phyloP scores from a whole-genome alignment of 345 rosid genomes.

The Eutrema heterophyllum region DNA sequence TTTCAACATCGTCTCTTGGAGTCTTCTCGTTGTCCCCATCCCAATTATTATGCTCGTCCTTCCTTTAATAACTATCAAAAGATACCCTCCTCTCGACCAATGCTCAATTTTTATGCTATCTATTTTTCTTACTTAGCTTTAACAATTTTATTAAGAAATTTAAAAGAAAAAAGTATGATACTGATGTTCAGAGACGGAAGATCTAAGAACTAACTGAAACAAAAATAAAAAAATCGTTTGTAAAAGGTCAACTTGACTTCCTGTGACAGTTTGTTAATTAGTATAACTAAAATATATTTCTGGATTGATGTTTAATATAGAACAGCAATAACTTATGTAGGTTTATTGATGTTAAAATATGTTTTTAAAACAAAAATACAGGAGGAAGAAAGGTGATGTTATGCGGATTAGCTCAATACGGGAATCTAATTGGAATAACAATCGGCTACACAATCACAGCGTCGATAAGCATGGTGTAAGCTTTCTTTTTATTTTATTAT shows the following conservation, averaged over 20 bases:
- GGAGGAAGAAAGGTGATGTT: slow-evolving; percentile 61
- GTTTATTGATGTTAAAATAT: neutral
- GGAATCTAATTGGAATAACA: slow-evolving; percentile 58
- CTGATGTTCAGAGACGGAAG: neutral
- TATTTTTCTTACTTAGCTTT: neutral
- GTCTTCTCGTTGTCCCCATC: slow-evolving; percentile 13
- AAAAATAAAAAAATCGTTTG: neutral
- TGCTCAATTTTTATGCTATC: neutral
- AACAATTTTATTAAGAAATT: neutral
- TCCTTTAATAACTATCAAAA: neutral
- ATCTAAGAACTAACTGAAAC: neutral
- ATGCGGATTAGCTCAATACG: slow-evolving; percentile 80
- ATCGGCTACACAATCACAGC: slow-evolving; percentile 92
- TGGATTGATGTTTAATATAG: neutral
- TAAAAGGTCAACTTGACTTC: slow-evolving; percentile 8
- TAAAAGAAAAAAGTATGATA: neutral
- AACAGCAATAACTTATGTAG: neutral
- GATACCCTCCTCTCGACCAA: neutral
- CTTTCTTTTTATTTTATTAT: neutral
- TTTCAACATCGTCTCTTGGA: slow-evolving; percentile 11
- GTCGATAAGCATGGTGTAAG: slow-evolving; percentile 95
- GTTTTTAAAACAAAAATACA: neutral
- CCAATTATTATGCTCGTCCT: neutral
- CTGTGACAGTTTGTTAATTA: neutral
- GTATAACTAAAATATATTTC: neutral